Evolutionary conservation across 2,329 filamentous ascomycete species (phyloP).

Genomic region (Calonectria pteridis): DNA sequence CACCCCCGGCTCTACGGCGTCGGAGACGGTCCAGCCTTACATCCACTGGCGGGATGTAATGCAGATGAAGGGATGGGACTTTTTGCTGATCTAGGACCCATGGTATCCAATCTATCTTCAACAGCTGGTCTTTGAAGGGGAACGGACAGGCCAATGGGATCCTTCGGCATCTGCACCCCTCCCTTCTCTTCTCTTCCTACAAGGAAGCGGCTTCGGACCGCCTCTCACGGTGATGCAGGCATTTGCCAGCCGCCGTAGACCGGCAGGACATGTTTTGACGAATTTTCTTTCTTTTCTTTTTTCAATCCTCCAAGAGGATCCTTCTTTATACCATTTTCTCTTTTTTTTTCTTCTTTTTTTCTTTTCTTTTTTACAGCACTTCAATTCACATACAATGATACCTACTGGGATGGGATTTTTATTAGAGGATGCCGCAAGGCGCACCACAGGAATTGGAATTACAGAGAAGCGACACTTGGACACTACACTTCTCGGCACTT

Average conservation of each 20-base stretch:
- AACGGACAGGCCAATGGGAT: slow-evolving; percentile 36
- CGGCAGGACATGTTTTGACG: slow-evolving; percentile 17
- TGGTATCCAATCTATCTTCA: slow-evolving; percentile 40
- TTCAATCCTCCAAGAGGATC: slow-evolving; percentile 37
- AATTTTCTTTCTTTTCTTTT: slow-evolving; percentile 42
- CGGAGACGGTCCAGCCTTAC: slow-evolving; percentile 66
- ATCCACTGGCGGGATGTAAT: slow-evolving; percentile 97
- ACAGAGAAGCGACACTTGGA: slow-evolving; percentile 48
- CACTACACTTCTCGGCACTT: slow-evolving; percentile 43
- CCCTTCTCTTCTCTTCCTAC: slow-evolving; percentile 37
- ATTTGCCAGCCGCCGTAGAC: slow-evolving; percentile 49
- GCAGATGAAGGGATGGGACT: slow-evolving; percentile 92
- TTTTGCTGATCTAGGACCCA: slow-evolving; percentile 80
- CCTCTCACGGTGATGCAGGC: slow-evolving; percentile 52
- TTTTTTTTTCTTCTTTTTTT: slow-evolving; percentile 34
- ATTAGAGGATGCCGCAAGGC: slow-evolving; percentile 59
- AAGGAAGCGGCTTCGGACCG: slow-evolving; percentile 40
- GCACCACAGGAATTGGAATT: slow-evolving; percentile 37
- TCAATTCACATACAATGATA: slow-evolving; percentile 49
- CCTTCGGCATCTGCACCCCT: slow-evolving; percentile 29
- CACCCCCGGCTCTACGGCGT: slow-evolving; percentile 51
- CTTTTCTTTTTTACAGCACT: slow-evolving; percentile 38
- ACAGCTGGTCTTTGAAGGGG: slow-evolving; percentile 55
- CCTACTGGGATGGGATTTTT: slow-evolving; percentile 49
- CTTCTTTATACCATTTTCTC: slow-evolving; percentile 38